Base-by-base conservation (phyloP, 2,329 filamentous ascomycete genomes). In the Penicillium sp. region DNA sequence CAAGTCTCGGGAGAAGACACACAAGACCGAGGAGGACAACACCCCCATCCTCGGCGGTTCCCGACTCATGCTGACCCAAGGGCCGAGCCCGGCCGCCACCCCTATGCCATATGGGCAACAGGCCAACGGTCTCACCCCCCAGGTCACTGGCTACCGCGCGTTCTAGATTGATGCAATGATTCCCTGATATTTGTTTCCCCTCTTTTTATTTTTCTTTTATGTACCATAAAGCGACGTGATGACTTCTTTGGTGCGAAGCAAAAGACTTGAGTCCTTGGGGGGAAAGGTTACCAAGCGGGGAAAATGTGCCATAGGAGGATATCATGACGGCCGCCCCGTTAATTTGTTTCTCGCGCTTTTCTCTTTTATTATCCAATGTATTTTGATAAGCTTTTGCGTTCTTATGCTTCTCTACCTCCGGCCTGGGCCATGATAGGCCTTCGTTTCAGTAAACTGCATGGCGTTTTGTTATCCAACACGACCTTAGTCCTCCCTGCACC, bases 61-160 rank as follows among this genome's bases (percentile, higher is more conserved):
- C 63, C 87, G 95, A 52, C 84, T 99, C 52, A 96, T 99, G 93
- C 90, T 99, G 67, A 99, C 95, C 37, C 92, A 96, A 70, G 95
- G 93, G 10, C 91, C 93, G 24, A 81, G 81, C 63, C 78, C 70
- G 75, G 79, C 68, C 74, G 84, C 57, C 73, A 82, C 61, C 54
- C 88, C 90, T 10, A 84, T 85, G 50, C 86, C 89, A 3, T 96
- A 87, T 68, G 84, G 84, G 49, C 61, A 56, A 42, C 90, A 95
- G 71, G 82, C 90, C 22, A 98, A 97, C 71, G 93, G 93, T 56
- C 91, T 97, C 69, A 88, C 89, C 57, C 90, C 93, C 57, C 93
- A 97, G 80, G 84, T 90, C 52, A 98, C 93, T 63, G 92, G 90
- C 58, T 93, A 85, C 76, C 78, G 79, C 56, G 79, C 77, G 52